Evolutionary conservation across 2,329 filamentous ascomycete genomes (phyloP).

Genomic region (Xylaria arbuscula): DNA sequence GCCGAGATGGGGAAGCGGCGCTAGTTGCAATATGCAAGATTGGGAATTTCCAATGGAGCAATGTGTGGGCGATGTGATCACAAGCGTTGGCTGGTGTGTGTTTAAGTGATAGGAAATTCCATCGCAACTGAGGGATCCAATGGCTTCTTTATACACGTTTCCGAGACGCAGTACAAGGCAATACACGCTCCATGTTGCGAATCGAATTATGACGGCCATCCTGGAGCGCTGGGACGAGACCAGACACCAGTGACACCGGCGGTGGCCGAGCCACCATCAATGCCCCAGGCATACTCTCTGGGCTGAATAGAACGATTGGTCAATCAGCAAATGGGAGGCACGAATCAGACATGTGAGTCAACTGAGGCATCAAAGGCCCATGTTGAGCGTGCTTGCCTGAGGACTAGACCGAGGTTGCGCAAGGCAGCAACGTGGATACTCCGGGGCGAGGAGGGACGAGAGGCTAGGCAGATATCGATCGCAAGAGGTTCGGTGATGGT

Average conservation of each 20-base stretch:
- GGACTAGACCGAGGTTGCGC: slow-evolving; percentile 17
- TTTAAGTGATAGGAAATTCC: slow-evolving; percentile 1
- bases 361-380: slow-evolving; percentile 17
- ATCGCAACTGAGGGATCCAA: slow-evolving; percentile 12
- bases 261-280: slow-evolving; percentile 26
- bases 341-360: slow-evolving; percentile 28
- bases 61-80: background rate
- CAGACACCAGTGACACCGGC: slow-evolving; percentile 17
- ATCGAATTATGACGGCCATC: background rate
- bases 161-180: background rate
- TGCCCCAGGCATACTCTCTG: slow-evolving; percentile 30
- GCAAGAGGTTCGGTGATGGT: slow-evolving; percentile 15
- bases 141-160: slow-evolving; percentile 5
- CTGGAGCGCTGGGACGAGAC: background rate
- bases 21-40: background rate
- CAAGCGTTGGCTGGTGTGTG: slow-evolving; percentile 1
- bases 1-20: background rate
- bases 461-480: slow-evolving; percentile 27
- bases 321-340: slow-evolving; percentile 8
- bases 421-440: slow-evolving; percentile 37
- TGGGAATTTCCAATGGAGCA: slow-evolving; percentile 14
- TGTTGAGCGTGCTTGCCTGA: slow-evolving; percentile 4
- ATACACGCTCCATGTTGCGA: slow-evolving; percentile 2
- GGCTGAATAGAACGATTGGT: slow-evolving; percentile 24
- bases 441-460: slow-evolving; percentile 24